Conservation (phyloP, 2,329 filamentous ascomycete genomes). For the Botryotinia convoluta region DNA sequence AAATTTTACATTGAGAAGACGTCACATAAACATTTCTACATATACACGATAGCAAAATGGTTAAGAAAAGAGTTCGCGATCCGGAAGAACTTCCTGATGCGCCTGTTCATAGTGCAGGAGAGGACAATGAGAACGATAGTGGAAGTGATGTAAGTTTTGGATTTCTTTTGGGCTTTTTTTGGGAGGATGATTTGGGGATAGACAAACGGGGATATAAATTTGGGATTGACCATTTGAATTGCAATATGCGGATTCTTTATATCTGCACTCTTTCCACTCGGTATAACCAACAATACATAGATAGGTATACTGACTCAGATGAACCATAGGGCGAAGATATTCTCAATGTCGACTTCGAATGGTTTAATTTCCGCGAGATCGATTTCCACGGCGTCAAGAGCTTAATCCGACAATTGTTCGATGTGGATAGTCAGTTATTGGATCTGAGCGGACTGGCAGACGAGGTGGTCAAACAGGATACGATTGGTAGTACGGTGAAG, state of each 20-base stretch:
- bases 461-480: slow-evolving; percentile 79
- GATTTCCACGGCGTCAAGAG: slow-evolving; percentile 96
- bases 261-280: slow-evolving; percentile 8
- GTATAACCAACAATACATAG: no score
- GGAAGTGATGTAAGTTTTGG: slow-evolving; percentile 32
- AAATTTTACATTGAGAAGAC: not conserved
- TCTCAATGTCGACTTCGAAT: slow-evolving; percentile 96
- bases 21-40: not conserved
- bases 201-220: no score
- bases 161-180: not conserved
- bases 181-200: not conserved
- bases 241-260: not conserved
- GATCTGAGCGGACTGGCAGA: slow-evolving; percentile 85
- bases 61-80: slow-evolving; percentile 39
- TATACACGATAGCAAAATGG: slow-evolving; percentile 33
- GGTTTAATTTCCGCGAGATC: slow-evolving; percentile 91
- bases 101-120: slow-evolving; percentile 27
- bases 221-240: not conserved
- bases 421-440: slow-evolving; percentile 80
- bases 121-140: slow-evolving; percentile 36
- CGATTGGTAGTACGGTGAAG: slow-evolving; percentile 92
- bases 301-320: slow-evolving; percentile 4
- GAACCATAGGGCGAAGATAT: slow-evolving; percentile 74
- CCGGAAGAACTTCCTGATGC: slow-evolving; percentile 37
- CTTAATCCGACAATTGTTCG: slow-evolving; percentile 86